A percentile compares a stretch with the other conserved stretches of the same genome.
Conservation (phyloP, 75 land plant species). For the Cryptomeria japonica region DNA sequence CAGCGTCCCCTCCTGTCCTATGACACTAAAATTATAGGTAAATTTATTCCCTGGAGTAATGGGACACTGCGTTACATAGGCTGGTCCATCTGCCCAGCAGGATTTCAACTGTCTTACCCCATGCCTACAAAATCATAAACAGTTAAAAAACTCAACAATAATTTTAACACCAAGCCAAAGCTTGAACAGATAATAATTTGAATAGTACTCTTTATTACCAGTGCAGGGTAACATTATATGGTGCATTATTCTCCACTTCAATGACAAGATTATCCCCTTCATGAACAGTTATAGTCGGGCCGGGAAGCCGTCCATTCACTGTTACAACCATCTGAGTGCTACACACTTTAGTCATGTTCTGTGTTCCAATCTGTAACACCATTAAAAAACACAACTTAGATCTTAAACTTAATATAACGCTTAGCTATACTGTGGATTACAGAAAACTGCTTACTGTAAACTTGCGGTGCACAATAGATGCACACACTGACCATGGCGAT, state of each 20-base stretch:
- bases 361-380: too few species aligned
- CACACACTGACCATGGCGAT: too few species aligned
- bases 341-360: constrained; percentile 27
- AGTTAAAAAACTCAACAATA: too few species aligned
- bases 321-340: constrained; percentile 33
- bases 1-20: not conserved
- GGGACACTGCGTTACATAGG: not conserved
- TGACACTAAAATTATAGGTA: not conserved
- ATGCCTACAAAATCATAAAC: not conserved
- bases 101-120: not conserved
- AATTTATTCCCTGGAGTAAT: not conserved
- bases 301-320: constrained; percentile 49
- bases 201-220: too few species aligned
- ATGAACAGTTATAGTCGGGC: constrained; percentile 39
- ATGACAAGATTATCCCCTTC: constrained; percentile 43
- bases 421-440: too few species aligned
- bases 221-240: too few species aligned
- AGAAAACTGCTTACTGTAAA: too few species aligned
- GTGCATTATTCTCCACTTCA: constrained; percentile 28
- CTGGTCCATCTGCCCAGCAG: not conserved
- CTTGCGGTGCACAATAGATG: too few species aligned
- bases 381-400: too few species aligned
- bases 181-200: too few species aligned
- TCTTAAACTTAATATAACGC: too few species aligned
- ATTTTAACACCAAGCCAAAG: too few species aligned